A percentile compares a stretch with the other conserved stretches of the same genome.
phyloP scores from a whole-genome alignment of 352 stramenopile species.

The Pilasporangium apinafurcum region DNA sequence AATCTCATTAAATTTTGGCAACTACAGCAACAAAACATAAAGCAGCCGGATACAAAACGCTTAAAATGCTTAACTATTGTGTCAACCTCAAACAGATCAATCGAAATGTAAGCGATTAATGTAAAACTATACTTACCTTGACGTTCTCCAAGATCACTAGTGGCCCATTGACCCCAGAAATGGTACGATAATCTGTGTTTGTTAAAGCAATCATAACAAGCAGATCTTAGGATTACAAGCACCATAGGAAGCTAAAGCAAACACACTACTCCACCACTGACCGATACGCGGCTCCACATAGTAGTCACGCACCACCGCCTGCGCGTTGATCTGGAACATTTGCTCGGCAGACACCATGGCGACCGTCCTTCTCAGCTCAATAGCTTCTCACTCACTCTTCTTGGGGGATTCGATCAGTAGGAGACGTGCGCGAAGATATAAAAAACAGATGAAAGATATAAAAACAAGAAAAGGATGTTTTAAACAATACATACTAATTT shows the following conservation, averaged over 20 bases:
- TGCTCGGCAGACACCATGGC: conserved; percentile 60
- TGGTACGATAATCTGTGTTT: conserved; percentile 95
- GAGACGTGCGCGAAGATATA: no score
- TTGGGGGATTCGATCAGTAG: no score
- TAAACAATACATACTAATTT: no score
- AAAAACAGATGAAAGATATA: no score
- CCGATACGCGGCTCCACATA: conserved; percentile 81
- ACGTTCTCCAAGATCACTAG: conserved; percentile 99
- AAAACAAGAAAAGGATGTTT: no score
- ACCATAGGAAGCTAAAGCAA: not conserved
- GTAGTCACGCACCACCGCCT: conserved; percentile 82
- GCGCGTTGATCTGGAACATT: conserved; percentile 66
- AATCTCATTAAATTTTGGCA: conserved; percentile 98
- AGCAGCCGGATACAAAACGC: not conserved
- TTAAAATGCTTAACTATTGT: no score
- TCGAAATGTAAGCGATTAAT: not conserved
- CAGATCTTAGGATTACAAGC: conserved; percentile 11
- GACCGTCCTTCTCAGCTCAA: conserved; percentile 1
- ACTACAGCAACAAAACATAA: conserved; percentile 19
- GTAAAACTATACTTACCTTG: conserved; percentile 72
- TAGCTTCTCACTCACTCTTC: no score
- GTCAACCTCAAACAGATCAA: no score
- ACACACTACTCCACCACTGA: conserved; percentile 16
- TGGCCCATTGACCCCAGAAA: conserved; percentile 97
- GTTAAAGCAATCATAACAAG: no score